These are phyloP conservation scores for Venustampulla echinocandica DNA, from an alignment of 495 filamentous ascomycete species.

Conservation along the genomic window DNA sequence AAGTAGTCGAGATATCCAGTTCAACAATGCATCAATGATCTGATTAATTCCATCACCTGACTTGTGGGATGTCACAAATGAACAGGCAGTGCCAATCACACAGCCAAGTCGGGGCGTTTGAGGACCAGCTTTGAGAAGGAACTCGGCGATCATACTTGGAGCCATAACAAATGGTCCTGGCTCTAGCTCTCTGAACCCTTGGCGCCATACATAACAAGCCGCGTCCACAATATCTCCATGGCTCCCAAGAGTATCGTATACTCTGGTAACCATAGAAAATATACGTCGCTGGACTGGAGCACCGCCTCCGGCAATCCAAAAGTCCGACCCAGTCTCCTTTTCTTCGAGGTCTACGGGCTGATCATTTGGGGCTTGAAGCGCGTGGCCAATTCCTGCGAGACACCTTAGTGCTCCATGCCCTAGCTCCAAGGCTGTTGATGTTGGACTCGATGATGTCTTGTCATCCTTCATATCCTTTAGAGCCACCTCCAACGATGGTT, in stretches of 20 bases:
- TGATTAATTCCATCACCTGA: conserved; percentile 27
- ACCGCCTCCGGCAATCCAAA: conserved; percentile 53
- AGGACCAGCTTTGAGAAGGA: conserved; percentile 53
- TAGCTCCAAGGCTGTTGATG: conserved; percentile 27
- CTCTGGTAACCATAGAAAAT: conserved; percentile 22
- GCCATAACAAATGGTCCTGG: conserved; percentile 74
- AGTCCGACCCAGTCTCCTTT: conserved; percentile 36
- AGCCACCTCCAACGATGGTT: conserved; percentile 21
- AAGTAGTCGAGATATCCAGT: conserved; percentile 58
- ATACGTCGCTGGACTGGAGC: conserved; percentile 46
- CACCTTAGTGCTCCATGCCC: conserved; percentile 62
- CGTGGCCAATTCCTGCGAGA: conserved; percentile 67
- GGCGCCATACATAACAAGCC: conserved; percentile 64
- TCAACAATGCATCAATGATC: conserved; percentile 47
- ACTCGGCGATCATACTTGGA: conserved; percentile 58
- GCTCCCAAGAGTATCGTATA: conserved; percentile 41
- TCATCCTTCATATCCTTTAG: background rate
- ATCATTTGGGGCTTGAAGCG: conserved; percentile 66
- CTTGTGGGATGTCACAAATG: conserved; percentile 55
- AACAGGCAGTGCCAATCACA: conserved; percentile 69
- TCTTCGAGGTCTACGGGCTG: conserved; percentile 56
- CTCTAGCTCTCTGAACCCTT: conserved; percentile 69
- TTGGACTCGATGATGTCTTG: background rate
- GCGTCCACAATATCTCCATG: conserved; percentile 66
- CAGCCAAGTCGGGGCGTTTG: conserved; percentile 61